Conservation (phyloP, 2,329 filamentous ascomycete species). For the Huntiella savannae region DNA sequence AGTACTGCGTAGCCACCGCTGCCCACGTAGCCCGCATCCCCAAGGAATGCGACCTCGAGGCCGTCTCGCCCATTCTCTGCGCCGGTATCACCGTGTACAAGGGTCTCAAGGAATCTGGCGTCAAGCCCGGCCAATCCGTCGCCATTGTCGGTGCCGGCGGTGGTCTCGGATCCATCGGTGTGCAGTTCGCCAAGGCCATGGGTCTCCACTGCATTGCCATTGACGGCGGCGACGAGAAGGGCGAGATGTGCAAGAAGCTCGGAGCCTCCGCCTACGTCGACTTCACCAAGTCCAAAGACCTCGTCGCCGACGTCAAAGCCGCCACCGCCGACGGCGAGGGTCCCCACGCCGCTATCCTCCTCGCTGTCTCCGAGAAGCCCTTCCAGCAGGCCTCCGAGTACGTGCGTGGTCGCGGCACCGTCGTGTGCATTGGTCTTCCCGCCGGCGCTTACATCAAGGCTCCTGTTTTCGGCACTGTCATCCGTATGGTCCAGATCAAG, state of each 20-base stretch:
- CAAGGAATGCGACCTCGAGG: constrained; percentile 56
- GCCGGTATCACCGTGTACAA: constrained; percentile 81
- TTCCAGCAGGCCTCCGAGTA: constrained; percentile 91
- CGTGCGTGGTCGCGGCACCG: constrained; percentile 61
- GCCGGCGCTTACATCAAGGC: constrained; percentile 61
- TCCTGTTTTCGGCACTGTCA: constrained; percentile 75
- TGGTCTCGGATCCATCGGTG: constrained; percentile 59
- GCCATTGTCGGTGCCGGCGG: constrained; percentile 77
- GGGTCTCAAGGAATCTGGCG: constrained; percentile 69
- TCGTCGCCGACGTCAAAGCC: constrained; percentile 69
- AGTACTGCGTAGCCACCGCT: constrained; percentile 77
- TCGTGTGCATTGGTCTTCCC: constrained; percentile 80
- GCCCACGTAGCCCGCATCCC: constrained; percentile 68
- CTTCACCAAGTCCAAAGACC: constrained; percentile 55
- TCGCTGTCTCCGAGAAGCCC: constrained; percentile 75
- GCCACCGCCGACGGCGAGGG: constrained; percentile 64
- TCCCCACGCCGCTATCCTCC: constrained; percentile 69
- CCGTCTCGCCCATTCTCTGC: constrained; percentile 62
- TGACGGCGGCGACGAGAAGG: constrained; percentile 69
- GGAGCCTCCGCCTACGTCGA: constrained; percentile 62
- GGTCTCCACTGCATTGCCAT: constrained; percentile 64
- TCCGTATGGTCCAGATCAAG: constrained; percentile 81
- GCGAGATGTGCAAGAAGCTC: constrained; percentile 45
- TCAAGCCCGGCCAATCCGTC: constrained; percentile 54
- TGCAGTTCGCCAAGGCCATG: constrained; percentile 86